Conservation (phyloP, 768 basidiomycete genomes). For the Phlebiopsis gigantea region DNA sequence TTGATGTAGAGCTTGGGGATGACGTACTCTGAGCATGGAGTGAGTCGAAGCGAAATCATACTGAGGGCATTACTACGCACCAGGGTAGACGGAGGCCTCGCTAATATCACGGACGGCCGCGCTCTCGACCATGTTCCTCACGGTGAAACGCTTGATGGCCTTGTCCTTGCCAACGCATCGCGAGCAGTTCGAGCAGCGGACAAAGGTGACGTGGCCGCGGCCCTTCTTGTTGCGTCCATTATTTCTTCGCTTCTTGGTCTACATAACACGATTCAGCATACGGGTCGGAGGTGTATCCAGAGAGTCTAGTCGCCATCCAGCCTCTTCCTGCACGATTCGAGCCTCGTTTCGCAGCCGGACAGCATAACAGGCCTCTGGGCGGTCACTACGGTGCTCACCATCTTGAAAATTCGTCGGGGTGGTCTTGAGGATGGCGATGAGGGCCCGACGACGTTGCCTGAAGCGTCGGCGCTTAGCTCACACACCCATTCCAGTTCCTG, state of each 20-base stretch:
- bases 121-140: slow-evolving; percentile 99
- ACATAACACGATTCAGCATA: slow-evolving; percentile 19
- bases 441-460: slow-evolving; percentile 15
- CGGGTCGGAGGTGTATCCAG: slow-evolving; percentile 21
- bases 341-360: slow-evolving; percentile 9
- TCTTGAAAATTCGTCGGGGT: slow-evolving; percentile 25
- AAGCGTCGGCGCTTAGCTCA: neutral
- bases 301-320: slow-evolving; percentile 26
- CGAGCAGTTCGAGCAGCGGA: slow-evolving; percentile 99
- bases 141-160: slow-evolving; percentile 99
- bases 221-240: slow-evolving; percentile 99
- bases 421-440: slow-evolving; percentile 26
- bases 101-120: slow-evolving; percentile 97
- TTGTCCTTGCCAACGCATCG: slow-evolving; percentile 98
- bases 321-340: slow-evolving; percentile 10
- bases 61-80: slow-evolving; percentile 41
- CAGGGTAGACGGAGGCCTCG: slow-evolving; percentile 90
- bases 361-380: slow-evolving; percentile 6
- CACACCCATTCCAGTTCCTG: neutral
- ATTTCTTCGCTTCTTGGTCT: slow-evolving; percentile 99
- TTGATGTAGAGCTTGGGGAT: slow-evolving; percentile 98
- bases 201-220: slow-evolving; percentile 90
- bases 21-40: slow-evolving; percentile 65
- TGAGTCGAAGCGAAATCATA: neutral
- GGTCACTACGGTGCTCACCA: slow-evolving; percentile 26